Percentiles rank a stretch among this genome's conserved stretches.
Conservation (phyloP, 208 protist species). For the Naegleria gruberi region DNA sequence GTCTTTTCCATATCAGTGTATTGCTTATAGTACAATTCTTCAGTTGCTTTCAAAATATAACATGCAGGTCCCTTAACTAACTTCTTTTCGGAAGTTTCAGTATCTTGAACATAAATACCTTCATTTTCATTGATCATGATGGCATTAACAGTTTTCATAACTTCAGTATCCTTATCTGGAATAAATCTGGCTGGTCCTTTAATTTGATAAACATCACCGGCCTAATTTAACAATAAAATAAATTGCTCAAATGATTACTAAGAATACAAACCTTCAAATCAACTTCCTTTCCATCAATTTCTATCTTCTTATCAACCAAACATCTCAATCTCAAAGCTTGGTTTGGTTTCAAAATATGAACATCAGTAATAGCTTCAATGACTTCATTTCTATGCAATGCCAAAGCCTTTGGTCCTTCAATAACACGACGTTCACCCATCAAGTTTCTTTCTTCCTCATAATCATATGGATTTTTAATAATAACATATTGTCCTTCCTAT, state of each 20-base stretch:
- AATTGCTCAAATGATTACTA: no score
- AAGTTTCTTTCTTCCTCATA: not conserved
- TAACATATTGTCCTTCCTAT: not conserved
- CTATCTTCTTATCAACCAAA: not conserved
- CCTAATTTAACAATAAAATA: no score
- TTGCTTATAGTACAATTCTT: conserved; percentile 87
- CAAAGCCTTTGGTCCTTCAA: not conserved
- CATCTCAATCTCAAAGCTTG: not conserved
- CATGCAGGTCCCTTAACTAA: conserved; percentile 64
- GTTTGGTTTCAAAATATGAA: not conserved
- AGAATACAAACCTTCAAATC: no score
- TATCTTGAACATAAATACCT: conserved; percentile 90
- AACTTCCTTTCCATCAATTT: not conserved
- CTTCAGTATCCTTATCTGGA: conserved; percentile 68
- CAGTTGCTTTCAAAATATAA: conserved; percentile 82
- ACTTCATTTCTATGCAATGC: not conserved
- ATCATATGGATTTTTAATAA: conserved; percentile 9
- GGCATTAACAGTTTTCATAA: conserved; percentile 69
- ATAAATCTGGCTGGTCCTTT: conserved; percentile 79
- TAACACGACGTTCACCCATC: conserved; percentile 9
- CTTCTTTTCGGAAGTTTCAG: conserved; percentile 68
- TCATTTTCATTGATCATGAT: conserved; percentile 92
- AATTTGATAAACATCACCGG: conserved; percentile 87
- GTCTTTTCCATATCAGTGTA: conserved; percentile 58
- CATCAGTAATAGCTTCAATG: not conserved